Base-by-base conservation (phyloP, 2,329 filamentous ascomycete genomes). In the Exophiala calicioides region DNA sequence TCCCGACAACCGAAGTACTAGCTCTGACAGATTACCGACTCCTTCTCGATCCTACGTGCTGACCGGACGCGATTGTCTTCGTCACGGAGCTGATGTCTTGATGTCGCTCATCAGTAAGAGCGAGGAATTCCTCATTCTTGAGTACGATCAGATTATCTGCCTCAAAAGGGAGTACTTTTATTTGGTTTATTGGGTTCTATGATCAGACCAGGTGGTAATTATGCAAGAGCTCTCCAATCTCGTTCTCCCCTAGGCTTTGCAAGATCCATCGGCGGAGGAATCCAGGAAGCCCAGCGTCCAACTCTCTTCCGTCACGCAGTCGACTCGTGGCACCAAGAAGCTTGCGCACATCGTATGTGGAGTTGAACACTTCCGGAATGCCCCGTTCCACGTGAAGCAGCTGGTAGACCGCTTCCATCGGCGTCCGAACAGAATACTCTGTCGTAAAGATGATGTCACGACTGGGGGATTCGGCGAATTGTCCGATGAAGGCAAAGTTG, bases 381-480 rank as follows among this genome's bases (percentile, higher is more conserved):
- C 39, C 46, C 10, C 46, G 39, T 3, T 49, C 46, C 20, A 49
- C 40, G n/a, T 34, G n/a, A 19, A 49, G 46, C 33, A 68, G 52
- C 29, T 57, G 52, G 43, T 58, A 52, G 4, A 70, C 66, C 1
- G 69, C 68, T 55, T 65, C 61, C 60, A 68, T 65, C 18, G 64
- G 68, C 12, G 56, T 56, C 16, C 59, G 52, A 3, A 67, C 58
- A 43, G 63, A 65, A 55, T 72, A 72, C 49, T 72, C 68, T 33
- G 65, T 65, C 5, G 62, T 67, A 37, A 67, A 66, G 18, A 68
- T 67, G 21, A 60, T 64, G 52, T 72, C 68, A 20, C 62, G 59
- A 8, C 59, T 58, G 16, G n/a, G n/a, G n/a, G 69, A 67, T 55
- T 71, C 69, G 13, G 69, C 68, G 57, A 67, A 73, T 53, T 71